Evolutionary conservation across 257 asterid genomes (phyloP), one percentile per base, ranked within the genome.

Genomic region (Nemophila menziesii): DNA sequence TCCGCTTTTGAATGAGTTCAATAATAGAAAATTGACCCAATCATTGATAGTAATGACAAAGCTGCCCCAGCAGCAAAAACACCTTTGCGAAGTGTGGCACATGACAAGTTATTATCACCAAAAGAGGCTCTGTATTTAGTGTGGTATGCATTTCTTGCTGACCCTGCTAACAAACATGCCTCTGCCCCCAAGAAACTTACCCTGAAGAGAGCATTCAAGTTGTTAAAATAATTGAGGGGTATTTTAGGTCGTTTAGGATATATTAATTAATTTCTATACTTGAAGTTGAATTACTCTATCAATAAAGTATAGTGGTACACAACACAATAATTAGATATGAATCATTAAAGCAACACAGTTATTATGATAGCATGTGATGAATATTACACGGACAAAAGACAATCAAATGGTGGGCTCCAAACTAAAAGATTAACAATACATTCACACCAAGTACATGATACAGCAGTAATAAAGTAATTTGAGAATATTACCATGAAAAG

Each of bases 41-140:
- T 39, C 94, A 90, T 68, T 6, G 92, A 68, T 14, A 79, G 13
- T 44, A 90, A 56, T 11, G 82, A 63, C 20, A 90, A 57, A 36
- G 96, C 92, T 20, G 94, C 96, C 7, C 86, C 93, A 4, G 96
- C 94, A 13, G 93, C 98, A 63, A 90, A 90, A 8, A 90, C 94
- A 19, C 98, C 98, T 69, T 81, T 78, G 37, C 94, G 83, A 11
- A 90, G 92, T 24, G 81, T 85, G 61, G 94, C 79, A 51, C 98
- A 90, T 0, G 96, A 90, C 49, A 90, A 53, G 68, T 73, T 62
- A 54, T 64, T 74, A 11, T 52, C 74, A 15, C 51, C 71, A 46
- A 85, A 85, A 39, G 16, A 38, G 4, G 83, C 93, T 17, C 94
- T 64, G 59, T 81, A 90, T 55, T 76, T 90, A 19, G 96, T 90